These are phyloP conservation scores for Tetracladium maxilliforme DNA, from an alignment of 2,329 filamentous ascomycete species.

Conservation along the genomic window DNA sequence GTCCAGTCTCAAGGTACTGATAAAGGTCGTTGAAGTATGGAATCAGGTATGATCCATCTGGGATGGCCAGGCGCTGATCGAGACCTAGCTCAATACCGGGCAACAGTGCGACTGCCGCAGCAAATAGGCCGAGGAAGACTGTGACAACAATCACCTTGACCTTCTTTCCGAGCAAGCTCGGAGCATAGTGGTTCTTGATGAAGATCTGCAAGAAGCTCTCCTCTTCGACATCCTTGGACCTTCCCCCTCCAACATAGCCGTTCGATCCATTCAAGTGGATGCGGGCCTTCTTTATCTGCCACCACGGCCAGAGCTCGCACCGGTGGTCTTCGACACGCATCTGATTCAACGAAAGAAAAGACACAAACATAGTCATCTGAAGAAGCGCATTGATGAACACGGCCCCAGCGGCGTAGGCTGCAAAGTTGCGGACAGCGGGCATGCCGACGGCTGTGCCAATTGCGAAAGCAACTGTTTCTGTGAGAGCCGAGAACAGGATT, in stretches of 20 bases:
- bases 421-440: conserved; percentile 96
- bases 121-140: conserved; percentile 76
- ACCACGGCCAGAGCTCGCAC: conserved; percentile 83
- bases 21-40: conserved; percentile 95
- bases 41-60: conserved; percentile 87
- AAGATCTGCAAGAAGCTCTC: conserved; percentile 76
- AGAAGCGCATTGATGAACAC: conserved; percentile 95
- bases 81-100: conserved; percentile 76
- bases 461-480: conserved; percentile 86
- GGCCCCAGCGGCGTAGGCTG: conserved; percentile 86
- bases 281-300: conserved; percentile 63
- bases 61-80: conserved; percentile 89
- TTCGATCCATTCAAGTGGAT: conserved; percentile 49
- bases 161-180: conserved; percentile 63
- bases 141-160: conserved; percentile 64
- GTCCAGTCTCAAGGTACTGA: conserved; percentile 78
- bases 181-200: conserved; percentile 82
- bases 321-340: conserved; percentile 75
- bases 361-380: conserved; percentile 94
- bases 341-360: conserved; percentile 83
- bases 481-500: conserved; percentile 86
- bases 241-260: conserved; percentile 30
- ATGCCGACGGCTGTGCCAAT: conserved; percentile 90
- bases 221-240: conserved; percentile 61
- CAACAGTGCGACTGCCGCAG: conserved; percentile 70